phyloP scores from a whole-genome alignment of 306 rosid genomes.

The Aeschynomene evenia region DNA sequence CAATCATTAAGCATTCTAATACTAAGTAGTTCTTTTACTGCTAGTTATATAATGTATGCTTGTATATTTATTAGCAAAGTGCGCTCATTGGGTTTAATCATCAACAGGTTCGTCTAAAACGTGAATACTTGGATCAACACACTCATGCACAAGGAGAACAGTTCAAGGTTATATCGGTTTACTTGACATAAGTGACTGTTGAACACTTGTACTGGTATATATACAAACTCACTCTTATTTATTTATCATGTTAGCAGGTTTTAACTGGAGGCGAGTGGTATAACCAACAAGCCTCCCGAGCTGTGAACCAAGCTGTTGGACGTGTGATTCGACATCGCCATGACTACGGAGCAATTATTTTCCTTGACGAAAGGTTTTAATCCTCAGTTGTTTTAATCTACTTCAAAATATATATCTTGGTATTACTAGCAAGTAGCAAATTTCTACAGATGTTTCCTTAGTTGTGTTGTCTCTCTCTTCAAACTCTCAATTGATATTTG shows the following conservation, averaged over 20 bases:
- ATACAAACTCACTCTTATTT: slow-evolving; percentile 15
- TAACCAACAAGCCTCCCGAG: slow-evolving; percentile 91
- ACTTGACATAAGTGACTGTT: slow-evolving; percentile 23
- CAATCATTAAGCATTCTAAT: slow-evolving; percentile 13
- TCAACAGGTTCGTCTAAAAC: slow-evolving; percentile 86
- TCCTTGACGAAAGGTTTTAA: slow-evolving; percentile 88
- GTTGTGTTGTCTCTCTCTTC: not conserved
- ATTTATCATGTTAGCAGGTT: slow-evolving; percentile 37
- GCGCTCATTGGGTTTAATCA: slow-evolving; percentile 31
- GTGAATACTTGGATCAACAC: slow-evolving; percentile 76
- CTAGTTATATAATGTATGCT: not conserved
- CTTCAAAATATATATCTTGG: slow-evolving; percentile 20
- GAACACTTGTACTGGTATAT: not conserved
- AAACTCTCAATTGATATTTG: not conserved
- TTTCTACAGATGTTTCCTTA: slow-evolving; percentile 3
- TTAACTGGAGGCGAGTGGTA: slow-evolving; percentile 94
- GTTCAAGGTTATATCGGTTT: slow-evolving; percentile 48
- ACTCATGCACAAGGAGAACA: slow-evolving; percentile 45
- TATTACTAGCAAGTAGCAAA: slow-evolving; percentile 2
- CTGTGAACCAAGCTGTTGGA: slow-evolving; percentile 97
- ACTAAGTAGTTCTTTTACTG: slow-evolving; percentile 7
- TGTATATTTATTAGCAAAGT: slow-evolving; percentile 9
- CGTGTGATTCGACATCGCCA: slow-evolving; percentile 97
- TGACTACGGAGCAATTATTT: slow-evolving; percentile 95
- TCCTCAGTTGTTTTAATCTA: slow-evolving; percentile 17